Percentiles rank a stretch among this genome's conserved stretches.
phyloP scores from a whole-genome alignment of 306 rosid species.

The Prunus persica region DNA sequence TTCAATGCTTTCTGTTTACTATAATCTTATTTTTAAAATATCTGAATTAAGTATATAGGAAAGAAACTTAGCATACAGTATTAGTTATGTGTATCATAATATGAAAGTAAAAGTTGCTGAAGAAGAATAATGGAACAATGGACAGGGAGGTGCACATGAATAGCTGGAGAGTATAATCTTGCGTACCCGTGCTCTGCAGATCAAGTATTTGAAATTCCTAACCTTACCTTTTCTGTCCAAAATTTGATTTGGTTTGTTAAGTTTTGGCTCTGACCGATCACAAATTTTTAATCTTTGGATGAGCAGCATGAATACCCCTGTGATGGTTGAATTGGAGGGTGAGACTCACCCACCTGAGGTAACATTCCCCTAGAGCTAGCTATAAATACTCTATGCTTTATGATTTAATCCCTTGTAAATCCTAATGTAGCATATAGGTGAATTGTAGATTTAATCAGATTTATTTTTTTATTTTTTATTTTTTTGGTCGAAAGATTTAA shows the following conservation, averaged over 20 bases:
- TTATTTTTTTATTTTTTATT: not conserved
- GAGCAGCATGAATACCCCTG: conserved; percentile 95
- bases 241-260: not conserved
- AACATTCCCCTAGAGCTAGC: not conserved
- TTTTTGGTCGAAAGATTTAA: too few relatives aligned
- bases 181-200: conserved; percentile 94
- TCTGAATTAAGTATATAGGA: too few relatives aligned
- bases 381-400: too few relatives aligned
- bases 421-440: too few relatives aligned
- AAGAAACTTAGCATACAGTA: too few relatives aligned
- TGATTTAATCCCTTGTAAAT: not conserved
- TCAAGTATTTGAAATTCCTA: conserved; percentile 50
- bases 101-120: not conserved
- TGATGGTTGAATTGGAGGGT: conserved; percentile 93
- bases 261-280: not conserved
- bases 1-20: not conserved
- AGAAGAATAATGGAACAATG: conserved; percentile 9
- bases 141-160: conserved; percentile 87
- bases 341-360: conserved; percentile 98
- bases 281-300: not conserved
- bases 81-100: not conserved
- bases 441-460: not conserved
- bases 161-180: conserved; percentile 66
- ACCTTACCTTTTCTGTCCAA: not conserved
- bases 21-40: too few relatives aligned